Base-by-base conservation (phyloP, 225 moss, liverwort and hornwort species). In the Asterella californica region DNA sequence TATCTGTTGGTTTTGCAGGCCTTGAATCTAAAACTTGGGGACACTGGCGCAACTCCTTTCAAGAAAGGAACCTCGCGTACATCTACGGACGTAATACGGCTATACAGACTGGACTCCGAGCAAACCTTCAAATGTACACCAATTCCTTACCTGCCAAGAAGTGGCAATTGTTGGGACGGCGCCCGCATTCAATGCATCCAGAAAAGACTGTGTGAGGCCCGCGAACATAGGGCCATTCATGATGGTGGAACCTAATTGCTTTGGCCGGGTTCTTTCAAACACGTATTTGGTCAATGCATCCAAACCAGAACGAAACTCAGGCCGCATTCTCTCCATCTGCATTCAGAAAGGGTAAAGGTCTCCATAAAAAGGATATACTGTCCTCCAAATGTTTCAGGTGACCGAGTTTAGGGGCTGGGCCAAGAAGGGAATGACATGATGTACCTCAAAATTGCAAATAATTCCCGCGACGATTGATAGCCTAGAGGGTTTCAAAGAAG, bases 151-250 rank as follows among this genome's bases (percentile, higher is more conserved):
- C 92, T 94, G 95, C 95, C 95, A 95, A 70, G 95, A 95, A 17
- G 93, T 95, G 36, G 95, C 89, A 77, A 95, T 95, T 10, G 95
- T 93, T 75, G 95, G 95, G 5, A 95, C 95, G 65, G 95, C 95
- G 49, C 95, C 95, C 9, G 83, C 85, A 74, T 95, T 95, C 29
- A 95, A 82, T 21, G 95, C 95, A 82, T 95, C 95, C 67, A 95
- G 78, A 79, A 95, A 95, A 7, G 95, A 95, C 80, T 95, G 95
- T 0, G 95, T 93, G 27, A 95, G 88, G 27, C 91, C 93, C 78
- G 95, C 95, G 70, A 95, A 87, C 89, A 95, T 91, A 54, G 95
- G 95, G 9, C 95, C 95, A 59, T 81, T 95, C 95, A 95, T 95
- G 49, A 95, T 89, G 48, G 91, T 91, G 53, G 95, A 91, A 38